Conservation (phyloP, 2,329 filamentous ascomycete species). For the Ploettnerulaceae sp. region DNA sequence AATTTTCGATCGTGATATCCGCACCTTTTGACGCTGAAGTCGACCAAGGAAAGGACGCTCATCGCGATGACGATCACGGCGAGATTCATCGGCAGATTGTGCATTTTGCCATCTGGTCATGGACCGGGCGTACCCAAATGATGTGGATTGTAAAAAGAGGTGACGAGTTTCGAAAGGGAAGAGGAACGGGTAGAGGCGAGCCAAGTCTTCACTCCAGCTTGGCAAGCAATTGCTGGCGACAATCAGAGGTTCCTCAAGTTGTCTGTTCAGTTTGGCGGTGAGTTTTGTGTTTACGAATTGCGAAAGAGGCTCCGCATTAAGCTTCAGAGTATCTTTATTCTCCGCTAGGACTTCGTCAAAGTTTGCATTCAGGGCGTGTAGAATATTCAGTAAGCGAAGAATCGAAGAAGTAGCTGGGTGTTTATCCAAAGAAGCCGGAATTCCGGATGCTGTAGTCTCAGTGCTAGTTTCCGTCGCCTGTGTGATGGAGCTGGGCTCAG, state of each 20-base stretch:
- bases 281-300: constrained; percentile 99
- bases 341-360: constrained; percentile 85
- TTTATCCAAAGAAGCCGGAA: constrained; percentile 76
- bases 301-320: constrained; percentile 77
- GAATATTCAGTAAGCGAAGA: constrained; percentile 77
- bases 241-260: constrained; percentile 92
- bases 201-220: constrained; percentile 92
- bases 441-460: constrained; percentile 52
- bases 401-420: constrained; percentile 84
- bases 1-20: constrained; percentile 90
- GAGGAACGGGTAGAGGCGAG: constrained; percentile 89
- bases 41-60: constrained; percentile 88
- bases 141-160: constrained; percentile 94
- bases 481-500: constrained; percentile 61
- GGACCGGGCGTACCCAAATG: constrained; percentile 93
- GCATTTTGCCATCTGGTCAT: constrained; percentile 98
- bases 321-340: constrained; percentile 62
- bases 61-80: constrained; percentile 77
- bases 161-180: constrained; percentile 98
- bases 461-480: constrained; percentile 45
- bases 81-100: constrained; percentile 73
- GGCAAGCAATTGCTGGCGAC: constrained; percentile 96
- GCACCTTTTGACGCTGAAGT: constrained; percentile 94
- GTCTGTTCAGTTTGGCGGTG: constrained; percentile 93
- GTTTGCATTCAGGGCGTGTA: constrained; percentile 90